A percentile compares a stretch with the other conserved stretches of the same genome.
These are phyloP conservation scores for Petasospora rhodanensis DNA, from an alignment of 1,139 yeast genomes.

Conservation along the genomic window DNA sequence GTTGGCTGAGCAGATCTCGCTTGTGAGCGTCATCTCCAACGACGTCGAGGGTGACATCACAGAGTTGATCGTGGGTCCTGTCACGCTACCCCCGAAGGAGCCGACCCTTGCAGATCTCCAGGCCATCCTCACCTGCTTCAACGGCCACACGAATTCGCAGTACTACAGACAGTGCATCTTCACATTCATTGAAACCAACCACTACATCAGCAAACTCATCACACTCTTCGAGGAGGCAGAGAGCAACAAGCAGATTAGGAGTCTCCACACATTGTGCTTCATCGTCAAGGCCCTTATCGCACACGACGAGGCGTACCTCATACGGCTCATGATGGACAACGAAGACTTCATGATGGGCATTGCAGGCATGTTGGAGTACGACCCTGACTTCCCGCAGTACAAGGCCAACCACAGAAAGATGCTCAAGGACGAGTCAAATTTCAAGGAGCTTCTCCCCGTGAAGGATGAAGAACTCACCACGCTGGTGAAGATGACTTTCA, in stretches of 20 bases:
- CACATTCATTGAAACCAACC: conserved; percentile 43
- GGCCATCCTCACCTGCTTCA: conserved; percentile 46
- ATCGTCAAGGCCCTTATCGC: conserved; percentile 65
- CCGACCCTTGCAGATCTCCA: conserved; percentile 46
- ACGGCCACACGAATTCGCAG: conserved; percentile 49
- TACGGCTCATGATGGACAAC: conserved; percentile 63
- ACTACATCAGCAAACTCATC: conserved; percentile 51
- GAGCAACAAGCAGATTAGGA: conserved; percentile 40
- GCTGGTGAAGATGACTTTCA: conserved; percentile 68
- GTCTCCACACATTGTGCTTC: conserved; percentile 63
- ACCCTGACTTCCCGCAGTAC: conserved; percentile 72
- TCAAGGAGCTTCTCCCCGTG: conserved; percentile 70
- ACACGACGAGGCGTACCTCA: conserved; percentile 64
- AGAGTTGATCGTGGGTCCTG: conserved; percentile 79
- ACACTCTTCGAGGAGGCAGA: conserved; percentile 56
- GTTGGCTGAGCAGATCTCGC: conserved; percentile 62
- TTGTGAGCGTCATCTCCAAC: conserved; percentile 65
- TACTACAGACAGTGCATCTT: conserved; percentile 51
- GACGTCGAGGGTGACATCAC: conserved; percentile 50
- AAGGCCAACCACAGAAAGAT: conserved; percentile 78
- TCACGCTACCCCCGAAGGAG: conserved; percentile 53
- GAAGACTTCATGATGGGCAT: conserved; percentile 60
- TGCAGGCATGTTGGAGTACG: conserved; percentile 87
- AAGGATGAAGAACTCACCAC: conserved; percentile 43
- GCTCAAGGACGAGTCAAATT: conserved; percentile 50